Base-by-base conservation (phyloP, 2,329 filamentous ascomycete genomes). In the Xylaria sp. region DNA sequence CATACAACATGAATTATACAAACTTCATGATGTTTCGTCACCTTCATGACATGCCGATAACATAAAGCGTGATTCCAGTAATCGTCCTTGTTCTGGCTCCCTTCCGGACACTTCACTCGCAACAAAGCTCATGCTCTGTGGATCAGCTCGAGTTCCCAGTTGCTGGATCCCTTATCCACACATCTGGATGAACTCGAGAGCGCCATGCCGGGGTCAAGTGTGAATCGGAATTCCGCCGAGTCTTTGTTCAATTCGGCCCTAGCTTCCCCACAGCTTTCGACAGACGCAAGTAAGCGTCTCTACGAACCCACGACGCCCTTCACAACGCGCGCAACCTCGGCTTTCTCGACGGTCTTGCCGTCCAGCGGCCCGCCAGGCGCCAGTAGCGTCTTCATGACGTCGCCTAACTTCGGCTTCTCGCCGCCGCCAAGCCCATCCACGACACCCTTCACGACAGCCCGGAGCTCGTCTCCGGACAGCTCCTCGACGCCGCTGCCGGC, bases 331-430 rank as follows among this genome's bases (percentile, higher is more conserved):
- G 85, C 86, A 57, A 94, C 81, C 72, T 87, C 84, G 62, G 84
- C 85, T 80, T 85, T 89, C 76, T 93, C 88, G 44, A 92, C 85
- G 48, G 87, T 84, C 80, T 90, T 90, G 44, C 88, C 91, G 68
- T 89, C 87, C 34, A 92, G 80, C 34, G 82, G 81, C 3, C 82
- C 85, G 8, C 84, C 82, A 37, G 84, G 83, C 52, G 81, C 81
- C 62, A 88, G 79, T 12, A 92, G 78, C 70, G 81, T 84, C 82
- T 89, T 91, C 86, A 94, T 87, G 10, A 91, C 85, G 65, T 88
- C 84, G 3, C 90, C 89, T 71, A 90, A 80, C 58, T 48, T 75
- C 75, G 44, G 84, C 86, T 23, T 84, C 84, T 79, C 81, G 75
- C 79, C 81, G 75, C 79, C 81, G 75, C 83, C 85, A 66, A 88